Conservation (phyloP, 257 asterid species). For the Anisodus acutangulus region DNA sequence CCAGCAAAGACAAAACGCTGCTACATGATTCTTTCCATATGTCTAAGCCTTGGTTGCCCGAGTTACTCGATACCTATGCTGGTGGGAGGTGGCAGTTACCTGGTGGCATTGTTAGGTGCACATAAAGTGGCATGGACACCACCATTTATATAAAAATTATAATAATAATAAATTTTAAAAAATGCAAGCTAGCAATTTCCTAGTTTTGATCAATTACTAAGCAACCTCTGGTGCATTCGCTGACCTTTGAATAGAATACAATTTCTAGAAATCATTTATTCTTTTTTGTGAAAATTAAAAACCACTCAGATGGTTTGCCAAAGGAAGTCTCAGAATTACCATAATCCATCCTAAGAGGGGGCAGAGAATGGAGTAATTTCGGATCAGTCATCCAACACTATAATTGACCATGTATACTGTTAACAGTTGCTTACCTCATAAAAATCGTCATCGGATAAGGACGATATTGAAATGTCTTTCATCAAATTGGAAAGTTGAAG, state of each 20-base stretch:
- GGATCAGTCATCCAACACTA: neutral
- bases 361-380: neutral
- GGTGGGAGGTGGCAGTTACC: neutral
- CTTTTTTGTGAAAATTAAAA: neutral
- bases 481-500: slow-evolving; percentile 66
- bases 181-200: neutral
- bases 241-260: slow-evolving; percentile 3
- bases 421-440: slow-evolving; percentile 57
- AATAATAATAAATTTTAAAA: neutral
- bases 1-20: neutral
- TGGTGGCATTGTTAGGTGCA: neutral
- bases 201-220: slow-evolving; percentile 10
- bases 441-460: slow-evolving; percentile 77
- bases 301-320: neutral
- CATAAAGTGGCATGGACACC: neutral
- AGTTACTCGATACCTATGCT: neutral
- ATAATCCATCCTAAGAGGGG: slow-evolving; percentile 6
- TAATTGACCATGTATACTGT: slow-evolving; percentile 9
- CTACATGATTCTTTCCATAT: neutral
- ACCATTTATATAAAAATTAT: neutral
- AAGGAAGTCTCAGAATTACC: neutral
- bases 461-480: slow-evolving; percentile 52
- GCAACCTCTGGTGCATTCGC: slow-evolving; percentile 5
- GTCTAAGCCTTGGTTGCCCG: neutral
- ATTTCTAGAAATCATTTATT: neutral